phyloP scores from a whole-genome alignment of 176 grass and related monocot genomes.

The Coix lacrymajobi region DNA sequence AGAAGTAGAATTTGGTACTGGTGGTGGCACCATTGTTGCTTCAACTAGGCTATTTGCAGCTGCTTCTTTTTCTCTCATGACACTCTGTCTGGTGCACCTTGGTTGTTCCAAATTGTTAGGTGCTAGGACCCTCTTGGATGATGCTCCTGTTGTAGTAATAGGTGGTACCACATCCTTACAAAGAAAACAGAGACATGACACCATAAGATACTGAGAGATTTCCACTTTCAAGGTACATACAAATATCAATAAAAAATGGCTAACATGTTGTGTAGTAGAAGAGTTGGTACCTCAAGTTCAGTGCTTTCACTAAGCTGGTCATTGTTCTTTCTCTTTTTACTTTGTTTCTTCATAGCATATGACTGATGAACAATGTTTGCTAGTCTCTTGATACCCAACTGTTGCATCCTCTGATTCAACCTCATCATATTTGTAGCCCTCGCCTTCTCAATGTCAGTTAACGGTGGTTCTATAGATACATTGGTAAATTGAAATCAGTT shows the following conservation, averaged over 20 bases:
- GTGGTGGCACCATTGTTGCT: neutral
- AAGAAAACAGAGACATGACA: neutral
- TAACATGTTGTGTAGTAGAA: neutral
- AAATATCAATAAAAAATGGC: neutral
- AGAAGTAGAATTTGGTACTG: neutral
- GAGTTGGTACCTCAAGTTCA: neutral
- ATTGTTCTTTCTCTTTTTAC: neutral
- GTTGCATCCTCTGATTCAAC: neutral
- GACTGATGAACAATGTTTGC: no score
- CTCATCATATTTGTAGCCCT: neutral
- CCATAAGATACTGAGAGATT: neutral
- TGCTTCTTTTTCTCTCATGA: neutral
- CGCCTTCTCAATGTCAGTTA: neutral
- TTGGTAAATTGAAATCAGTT: no score
- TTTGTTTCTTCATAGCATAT: no score
- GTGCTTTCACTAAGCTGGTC: neutral
- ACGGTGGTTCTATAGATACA: neutral
- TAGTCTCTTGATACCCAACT: no score
- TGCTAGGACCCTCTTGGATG: neutral
- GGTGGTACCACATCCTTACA: neutral
- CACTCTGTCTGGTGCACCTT: no score
- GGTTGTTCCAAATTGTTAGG: neutral
- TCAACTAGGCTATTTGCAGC: neutral
- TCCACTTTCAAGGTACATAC: neutral
- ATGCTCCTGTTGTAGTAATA: neutral